A percentile compares a stretch with the other conserved stretches of the same genome.
Evolutionary conservation across 495 filamentous ascomycete genomes (phyloP).

Genomic region (Neurospora sp.): DNA sequence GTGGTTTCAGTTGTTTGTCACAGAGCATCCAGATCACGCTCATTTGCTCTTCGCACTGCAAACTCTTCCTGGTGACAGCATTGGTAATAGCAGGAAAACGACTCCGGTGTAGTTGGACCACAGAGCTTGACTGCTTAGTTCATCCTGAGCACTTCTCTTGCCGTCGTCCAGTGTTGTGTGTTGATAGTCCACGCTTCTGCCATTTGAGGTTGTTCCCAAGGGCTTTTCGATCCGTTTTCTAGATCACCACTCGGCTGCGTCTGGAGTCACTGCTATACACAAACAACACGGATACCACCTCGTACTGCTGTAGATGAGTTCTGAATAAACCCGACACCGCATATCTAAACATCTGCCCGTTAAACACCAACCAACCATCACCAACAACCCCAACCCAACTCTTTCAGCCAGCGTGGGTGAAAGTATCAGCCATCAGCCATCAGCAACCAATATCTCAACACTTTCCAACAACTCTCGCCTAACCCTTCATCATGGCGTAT

Average conservation of each 20-base stretch:
- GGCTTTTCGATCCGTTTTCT: neutral
- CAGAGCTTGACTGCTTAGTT: neutral
- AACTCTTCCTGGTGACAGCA: neutral
- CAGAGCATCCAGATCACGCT: neutral
- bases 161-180: neutral
- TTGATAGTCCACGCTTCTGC: neutral
- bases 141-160: neutral
- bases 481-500: constrained; percentile 60
- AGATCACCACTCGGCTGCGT: neutral
- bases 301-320: neutral
- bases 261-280: neutral
- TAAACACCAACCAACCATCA: neutral
- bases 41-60: neutral
- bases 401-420: neutral
- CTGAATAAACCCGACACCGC: neutral
- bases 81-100: neutral
- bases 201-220: neutral
- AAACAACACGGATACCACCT: neutral
- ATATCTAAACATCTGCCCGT: neutral
- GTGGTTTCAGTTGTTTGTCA: neutral
- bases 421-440: neutral
- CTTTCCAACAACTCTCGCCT: neutral
- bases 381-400: neutral
- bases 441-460: neutral
- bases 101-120: neutral